Evolutionary conservation across 345 rosid species (phyloP).

Genomic region (sweet orange (Citrus sinensis)): DNA sequence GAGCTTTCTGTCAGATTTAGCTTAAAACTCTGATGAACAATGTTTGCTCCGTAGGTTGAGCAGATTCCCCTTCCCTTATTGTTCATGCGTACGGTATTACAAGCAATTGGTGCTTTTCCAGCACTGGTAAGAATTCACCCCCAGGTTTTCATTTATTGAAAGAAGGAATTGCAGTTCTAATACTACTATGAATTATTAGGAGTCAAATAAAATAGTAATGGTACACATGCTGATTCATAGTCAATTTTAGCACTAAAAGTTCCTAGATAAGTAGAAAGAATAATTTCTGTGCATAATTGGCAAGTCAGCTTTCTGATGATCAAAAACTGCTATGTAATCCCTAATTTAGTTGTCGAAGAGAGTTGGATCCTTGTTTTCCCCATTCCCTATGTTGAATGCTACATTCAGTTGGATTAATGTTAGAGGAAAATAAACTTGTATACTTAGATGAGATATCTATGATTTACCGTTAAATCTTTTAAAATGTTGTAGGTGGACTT

Average conservation of each 20-base stretch:
- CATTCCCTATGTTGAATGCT: not conserved
- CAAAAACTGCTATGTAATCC: not conserved
- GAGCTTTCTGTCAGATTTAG: not conserved
- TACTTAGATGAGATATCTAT: not conserved
- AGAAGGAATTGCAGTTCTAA: not conserved
- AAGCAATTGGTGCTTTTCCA: conserved; percentile 95
- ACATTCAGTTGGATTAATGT: not conserved
- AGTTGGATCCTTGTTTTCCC: not conserved
- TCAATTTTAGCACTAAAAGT: not conserved
- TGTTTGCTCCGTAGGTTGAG: conserved; percentile 67
- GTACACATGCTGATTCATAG: not conserved
- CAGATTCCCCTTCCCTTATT: conserved; percentile 96
- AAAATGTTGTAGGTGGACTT: conserved; percentile 66
- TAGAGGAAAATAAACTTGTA: not conserved
- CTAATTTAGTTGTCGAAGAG: not conserved
- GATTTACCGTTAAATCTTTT: not conserved
- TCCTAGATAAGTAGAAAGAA: not conserved
- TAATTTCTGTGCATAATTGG: not conserved
- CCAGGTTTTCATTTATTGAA: conserved; percentile 4
- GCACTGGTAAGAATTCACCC: conserved; percentile 58
- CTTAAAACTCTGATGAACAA: conserved; percentile 15
- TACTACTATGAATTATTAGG: not conserved
- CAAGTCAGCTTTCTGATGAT: not conserved
- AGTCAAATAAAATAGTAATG: not conserved
- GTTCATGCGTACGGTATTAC: conserved; percentile 98